These are phyloP conservation scores for Cupressus sempervirens DNA, from an alignment of 75 land plant species.

Conservation along the genomic window DNA sequence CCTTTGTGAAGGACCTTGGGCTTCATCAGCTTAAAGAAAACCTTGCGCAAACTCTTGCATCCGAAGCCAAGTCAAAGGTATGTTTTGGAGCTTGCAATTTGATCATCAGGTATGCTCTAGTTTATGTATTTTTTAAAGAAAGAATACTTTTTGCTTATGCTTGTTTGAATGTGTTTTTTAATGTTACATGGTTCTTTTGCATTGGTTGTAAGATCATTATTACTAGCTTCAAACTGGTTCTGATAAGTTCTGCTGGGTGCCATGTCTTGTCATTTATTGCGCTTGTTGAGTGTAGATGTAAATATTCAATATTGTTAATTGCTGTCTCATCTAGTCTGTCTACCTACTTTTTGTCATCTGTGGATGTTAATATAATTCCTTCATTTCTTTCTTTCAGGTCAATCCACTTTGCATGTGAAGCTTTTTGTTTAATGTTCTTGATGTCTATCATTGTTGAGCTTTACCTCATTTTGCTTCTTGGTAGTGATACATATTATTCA, in stretches of 20 bases:
- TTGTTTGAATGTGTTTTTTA: not conserved
- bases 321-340: too few relatives aligned
- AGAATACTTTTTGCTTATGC: not conserved
- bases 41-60: slow-evolving; percentile 13
- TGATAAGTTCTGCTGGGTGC: not conserved
- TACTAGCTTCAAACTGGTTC: not conserved
- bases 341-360: too few relatives aligned
- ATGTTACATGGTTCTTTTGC: not conserved
- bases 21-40: slow-evolving; percentile 27
- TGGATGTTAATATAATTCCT: too few relatives aligned
- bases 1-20: slow-evolving; percentile 40
- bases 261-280: not conserved
- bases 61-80: slow-evolving; percentile 22
- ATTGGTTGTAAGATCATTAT: not conserved
- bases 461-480: not conserved
- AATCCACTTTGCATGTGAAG: not conserved
- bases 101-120: not conserved
- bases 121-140: not conserved
- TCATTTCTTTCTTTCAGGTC: not conserved
- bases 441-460: not conserved
- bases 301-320: not conserved
- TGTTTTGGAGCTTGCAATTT: not conserved
- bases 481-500: not conserved
- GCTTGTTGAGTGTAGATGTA: not conserved
- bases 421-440: not conserved